These are phyloP conservation scores for Exophiala spinifera DNA, from an alignment of 2,329 filamentous ascomycete genomes.

Conservation along the genomic window DNA sequence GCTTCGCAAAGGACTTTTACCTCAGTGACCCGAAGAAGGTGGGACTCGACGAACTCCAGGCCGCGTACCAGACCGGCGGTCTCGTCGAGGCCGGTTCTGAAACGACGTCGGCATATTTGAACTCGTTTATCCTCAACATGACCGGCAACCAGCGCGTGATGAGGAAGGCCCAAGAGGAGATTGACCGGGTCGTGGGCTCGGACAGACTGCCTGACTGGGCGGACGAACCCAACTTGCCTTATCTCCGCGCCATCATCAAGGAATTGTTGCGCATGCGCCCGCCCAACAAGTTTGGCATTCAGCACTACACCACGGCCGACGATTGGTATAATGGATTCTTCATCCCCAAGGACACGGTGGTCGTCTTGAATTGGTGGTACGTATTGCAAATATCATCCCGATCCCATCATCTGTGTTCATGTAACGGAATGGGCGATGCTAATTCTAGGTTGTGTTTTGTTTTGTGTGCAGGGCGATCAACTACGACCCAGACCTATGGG, in stretches of 20 bases:
- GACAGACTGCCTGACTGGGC: constrained; percentile 48
- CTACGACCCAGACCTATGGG: constrained; percentile 24
- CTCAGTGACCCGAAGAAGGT: constrained; percentile 19
- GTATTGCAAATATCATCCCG: no score
- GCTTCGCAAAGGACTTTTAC: constrained; percentile 24
- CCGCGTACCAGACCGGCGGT: constrained; percentile 22
- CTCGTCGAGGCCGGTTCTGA: constrained; percentile 30
- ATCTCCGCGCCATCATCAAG: constrained; percentile 45
- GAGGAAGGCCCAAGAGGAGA: constrained; percentile 45
- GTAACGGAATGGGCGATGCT: no score
- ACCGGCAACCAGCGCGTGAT: constrained; percentile 47
- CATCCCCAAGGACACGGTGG: constrained; percentile 28
- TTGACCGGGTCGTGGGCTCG: constrained; percentile 51
- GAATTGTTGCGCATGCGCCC: constrained; percentile 39
- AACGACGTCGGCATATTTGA: constrained; percentile 27
- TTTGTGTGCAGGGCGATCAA: constrained; percentile 25
- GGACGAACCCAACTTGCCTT: constrained; percentile 51
- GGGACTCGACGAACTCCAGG: constrained; percentile 17
- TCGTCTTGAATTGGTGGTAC: constrained; percentile 44
- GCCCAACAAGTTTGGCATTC: constrained; percentile 42
- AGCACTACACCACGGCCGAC: constrained; percentile 27
- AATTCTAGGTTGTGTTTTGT: no score
- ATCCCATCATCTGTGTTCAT: no score
- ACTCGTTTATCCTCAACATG: constrained; percentile 24
- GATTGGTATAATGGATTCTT: constrained; percentile 26